Conservation (phyloP, 2,329 filamentous ascomycete species). For the Pseudogymnoascus sp. region DNA sequence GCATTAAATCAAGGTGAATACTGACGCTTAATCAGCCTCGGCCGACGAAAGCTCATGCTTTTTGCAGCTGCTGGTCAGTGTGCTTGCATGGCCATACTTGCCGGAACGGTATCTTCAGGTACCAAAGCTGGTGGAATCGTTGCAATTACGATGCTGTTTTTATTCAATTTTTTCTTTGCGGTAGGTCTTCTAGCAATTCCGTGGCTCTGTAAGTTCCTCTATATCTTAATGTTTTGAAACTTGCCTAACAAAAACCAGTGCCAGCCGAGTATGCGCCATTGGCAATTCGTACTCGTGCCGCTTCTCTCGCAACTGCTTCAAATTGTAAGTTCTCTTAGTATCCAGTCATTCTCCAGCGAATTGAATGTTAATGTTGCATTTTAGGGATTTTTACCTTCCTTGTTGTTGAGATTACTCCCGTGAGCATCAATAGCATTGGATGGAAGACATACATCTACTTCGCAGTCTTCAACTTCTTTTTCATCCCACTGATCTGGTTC, state of each 20-base stretch:
- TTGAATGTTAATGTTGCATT: not conserved
- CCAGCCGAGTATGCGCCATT: conserved; percentile 46
- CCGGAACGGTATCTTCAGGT: conserved; percentile 37
- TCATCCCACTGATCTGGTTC: conserved; percentile 25
- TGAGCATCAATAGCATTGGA: conserved; percentile 26
- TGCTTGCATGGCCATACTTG: conserved; percentile 47
- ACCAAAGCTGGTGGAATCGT: conserved; percentile 34
- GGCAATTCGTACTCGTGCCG: conserved; percentile 33
- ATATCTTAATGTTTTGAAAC: not conserved
- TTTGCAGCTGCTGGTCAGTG: conserved; percentile 33
- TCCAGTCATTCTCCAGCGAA: not conserved
- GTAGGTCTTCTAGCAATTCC: conserved; percentile 41
- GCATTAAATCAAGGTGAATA: not conserved
- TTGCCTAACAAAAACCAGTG: conserved; percentile 1
- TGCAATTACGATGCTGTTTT: conserved; percentile 29
- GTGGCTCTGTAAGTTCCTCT: conserved; percentile 36
- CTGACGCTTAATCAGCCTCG: conserved; percentile 28
- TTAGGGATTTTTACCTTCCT: conserved; percentile 21
- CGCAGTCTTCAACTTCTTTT: conserved; percentile 41
- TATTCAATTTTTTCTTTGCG: conserved; percentile 44
- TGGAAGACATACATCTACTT: conserved; percentile 44
- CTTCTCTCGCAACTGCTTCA: conserved; percentile 32
- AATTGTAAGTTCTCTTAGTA: conserved; percentile 21
- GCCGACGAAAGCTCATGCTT: conserved; percentile 52
- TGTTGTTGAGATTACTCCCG: conserved; percentile 28